Evolutionary conservation across 345 rosid species (phyloP).

Genomic region (Toxicodendron radicans): DNA sequence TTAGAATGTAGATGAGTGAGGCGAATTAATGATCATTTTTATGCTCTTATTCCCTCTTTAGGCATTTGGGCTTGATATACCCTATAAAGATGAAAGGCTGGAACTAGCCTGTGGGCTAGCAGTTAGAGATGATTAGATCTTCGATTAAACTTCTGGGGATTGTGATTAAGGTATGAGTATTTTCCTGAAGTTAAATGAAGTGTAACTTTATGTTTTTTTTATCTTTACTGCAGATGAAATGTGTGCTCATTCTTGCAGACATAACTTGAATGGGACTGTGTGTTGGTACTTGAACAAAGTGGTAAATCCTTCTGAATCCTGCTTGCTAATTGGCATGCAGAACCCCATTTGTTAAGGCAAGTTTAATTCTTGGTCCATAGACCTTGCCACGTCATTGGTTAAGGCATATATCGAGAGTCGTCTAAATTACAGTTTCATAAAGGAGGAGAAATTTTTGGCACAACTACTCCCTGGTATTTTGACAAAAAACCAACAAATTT

Average conservation of each 20-base stretch:
- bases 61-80: background rate
- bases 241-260: background rate
- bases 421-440: background rate
- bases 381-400: background rate
- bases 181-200: background rate
- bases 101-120: slow-evolving; percentile 6
- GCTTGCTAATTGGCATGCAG: background rate
- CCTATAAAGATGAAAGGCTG: background rate
- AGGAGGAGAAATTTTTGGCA: background rate
- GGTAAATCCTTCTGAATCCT: slow-evolving; percentile 16
- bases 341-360: background rate
- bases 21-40: background rate
- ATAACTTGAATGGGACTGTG: slow-evolving; percentile 3
- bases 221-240: background rate
- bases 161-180: background rate
- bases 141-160: background rate
- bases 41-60: background rate
- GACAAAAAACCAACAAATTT: background rate
- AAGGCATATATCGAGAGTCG: background rate
- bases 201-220: background rate
- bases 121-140: slow-evolving; percentile 10
- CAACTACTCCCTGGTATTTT: background rate
- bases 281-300: slow-evolving; percentile 8
- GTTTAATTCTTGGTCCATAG: background rate
- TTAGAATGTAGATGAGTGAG: slow-evolving; percentile 5